Percentiles rank a stretch among this genome's conserved stretches.
Evolutionary conservation across 331 rosid genomes (phyloP).

Genomic region (Pyracantha coccinea): DNA sequence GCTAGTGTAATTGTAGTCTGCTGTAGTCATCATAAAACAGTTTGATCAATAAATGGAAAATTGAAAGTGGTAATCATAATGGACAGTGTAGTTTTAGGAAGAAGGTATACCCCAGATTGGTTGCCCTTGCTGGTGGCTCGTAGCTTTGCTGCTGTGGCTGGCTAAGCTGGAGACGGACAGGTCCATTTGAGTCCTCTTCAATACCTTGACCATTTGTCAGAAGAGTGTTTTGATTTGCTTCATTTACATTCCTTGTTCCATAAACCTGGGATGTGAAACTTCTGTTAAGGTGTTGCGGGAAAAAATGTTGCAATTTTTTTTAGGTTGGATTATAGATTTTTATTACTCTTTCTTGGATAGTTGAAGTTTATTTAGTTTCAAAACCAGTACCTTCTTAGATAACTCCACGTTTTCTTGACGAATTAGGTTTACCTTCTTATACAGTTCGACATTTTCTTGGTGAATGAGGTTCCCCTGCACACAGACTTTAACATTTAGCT

Average conservation of each 20-base stretch:
- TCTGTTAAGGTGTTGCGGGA: conserved; percentile 22
- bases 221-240: conserved; percentile 29
- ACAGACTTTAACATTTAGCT: conserved; percentile 6
- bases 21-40: conserved; percentile 34
- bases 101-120: conserved; percentile 57
- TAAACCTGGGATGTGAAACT: conserved; percentile 53
- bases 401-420: conserved; percentile 59
- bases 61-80: conserved; percentile 13
- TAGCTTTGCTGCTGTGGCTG: conserved; percentile 62
- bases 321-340: conserved; percentile 7
- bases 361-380: conserved; percentile 16
- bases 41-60: conserved; percentile 21
- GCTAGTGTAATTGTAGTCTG: conserved; percentile 58
- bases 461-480: conserved; percentile 68
- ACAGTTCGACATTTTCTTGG: conserved; percentile 67
- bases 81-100: conserved; percentile 12
- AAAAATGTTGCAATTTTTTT: conserved; percentile 5
- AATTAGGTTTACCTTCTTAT: conserved; percentile 61
- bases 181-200: conserved; percentile 50
- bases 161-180: conserved; percentile 86
- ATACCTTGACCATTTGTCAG: conserved; percentile 38
- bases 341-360: conserved; percentile 4
- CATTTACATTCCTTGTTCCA: conserved; percentile 55
- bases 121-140: conserved; percentile 35
- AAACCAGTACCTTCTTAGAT: conserved; percentile 41